Base-by-base conservation (phyloP, 2,329 filamentous ascomycete genomes). In the Fusarium oxysporum region DNA sequence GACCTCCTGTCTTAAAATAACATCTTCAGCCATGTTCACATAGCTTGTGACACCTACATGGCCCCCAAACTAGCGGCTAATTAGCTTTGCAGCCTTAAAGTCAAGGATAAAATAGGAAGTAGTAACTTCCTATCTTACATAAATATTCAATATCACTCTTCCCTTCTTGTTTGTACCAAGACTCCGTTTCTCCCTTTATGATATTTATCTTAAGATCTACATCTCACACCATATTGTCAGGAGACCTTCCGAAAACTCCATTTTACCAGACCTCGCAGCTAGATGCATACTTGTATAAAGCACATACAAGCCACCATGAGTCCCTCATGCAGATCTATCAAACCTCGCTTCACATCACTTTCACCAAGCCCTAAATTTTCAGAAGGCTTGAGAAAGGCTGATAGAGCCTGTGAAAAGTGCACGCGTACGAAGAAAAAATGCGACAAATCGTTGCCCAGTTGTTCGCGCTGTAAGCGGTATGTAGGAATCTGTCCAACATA, bases 361-460 rank as follows among this genome's bases (percentile, higher is more conserved):
- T 76, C 71, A 17, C 65, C 71, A 44, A 71, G 69, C 41, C 76
- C 77, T 37, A 63, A 76, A 33, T 70, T 73, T 13, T 63, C 77
- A 47, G 73, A 77, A 56, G 72, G 75, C 21, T 50, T 62, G 17
- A 77, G 72, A 45, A 79, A 79, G 57, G 80, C 80, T 38, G 78
- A 78, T 63, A 73, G 80, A 40, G 80, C 80, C 30, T 81, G 80
- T 67, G 80, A 81, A 62, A 81, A 80, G 59, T 81, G 80, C 61
- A 81, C 80, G 0, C 69, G 80, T 21, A 81, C 78, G 21, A 81
- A 81, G 67, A 81, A 81, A 74, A 81, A 81, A 64, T 81, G 80
- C 62, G 80, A 81, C 67, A 81, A 81, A 69, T 77, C 75, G 5
- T 63, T 81, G 14, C 80, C 80, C 6, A 64, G 77, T 17, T 81